A percentile compares a stretch with the other conserved stretches of the same genome.
phyloP scores from a whole-genome alignment of 345 rosid genomes.

The Arabis alpina region DNA sequence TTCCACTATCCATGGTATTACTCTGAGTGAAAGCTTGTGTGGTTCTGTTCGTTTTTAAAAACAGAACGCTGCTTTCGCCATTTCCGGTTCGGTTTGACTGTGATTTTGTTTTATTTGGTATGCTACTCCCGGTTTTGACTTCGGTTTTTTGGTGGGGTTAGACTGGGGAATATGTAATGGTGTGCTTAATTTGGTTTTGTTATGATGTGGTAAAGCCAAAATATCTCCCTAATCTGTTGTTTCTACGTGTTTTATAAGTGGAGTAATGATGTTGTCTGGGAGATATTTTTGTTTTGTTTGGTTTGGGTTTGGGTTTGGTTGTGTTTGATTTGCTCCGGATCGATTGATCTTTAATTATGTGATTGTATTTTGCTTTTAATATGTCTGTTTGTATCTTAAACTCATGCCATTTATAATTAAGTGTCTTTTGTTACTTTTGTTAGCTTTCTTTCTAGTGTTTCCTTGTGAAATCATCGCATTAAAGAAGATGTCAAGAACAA shows the following conservation, averaged over 20 bases:
- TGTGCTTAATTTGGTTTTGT: constrained; percentile 27
- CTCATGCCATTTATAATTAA: constrained; percentile 13
- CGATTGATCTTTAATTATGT: background rate
- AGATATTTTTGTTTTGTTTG: constrained; percentile 11
- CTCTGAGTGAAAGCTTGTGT: constrained; percentile 9
- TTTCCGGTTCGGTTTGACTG: constrained; percentile 31
- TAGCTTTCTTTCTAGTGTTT: background rate
- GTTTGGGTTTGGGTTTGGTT: background rate
- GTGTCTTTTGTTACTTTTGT: constrained; percentile 3
- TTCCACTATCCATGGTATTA: background rate
- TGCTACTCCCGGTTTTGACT: constrained; percentile 31
- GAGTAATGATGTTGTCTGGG: constrained; percentile 40
- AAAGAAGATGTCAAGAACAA: background rate
- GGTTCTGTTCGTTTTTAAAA: constrained; percentile 44
- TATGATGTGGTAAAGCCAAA: constrained; percentile 20
- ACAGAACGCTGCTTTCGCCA: constrained; percentile 34
- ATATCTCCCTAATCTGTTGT: constrained; percentile 41
- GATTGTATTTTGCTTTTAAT: background rate
- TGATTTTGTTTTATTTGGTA: constrained; percentile 9
- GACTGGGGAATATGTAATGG: constrained; percentile 25
- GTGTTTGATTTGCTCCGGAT: constrained; percentile 4
- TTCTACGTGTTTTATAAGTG: constrained; percentile 46
- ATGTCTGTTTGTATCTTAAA: background rate
- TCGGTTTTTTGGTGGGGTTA: constrained; percentile 37
- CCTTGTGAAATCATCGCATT: background rate